Conservation (phyloP, 495 filamentous ascomycete species). For the Talaromyces thailandensis region DNA sequence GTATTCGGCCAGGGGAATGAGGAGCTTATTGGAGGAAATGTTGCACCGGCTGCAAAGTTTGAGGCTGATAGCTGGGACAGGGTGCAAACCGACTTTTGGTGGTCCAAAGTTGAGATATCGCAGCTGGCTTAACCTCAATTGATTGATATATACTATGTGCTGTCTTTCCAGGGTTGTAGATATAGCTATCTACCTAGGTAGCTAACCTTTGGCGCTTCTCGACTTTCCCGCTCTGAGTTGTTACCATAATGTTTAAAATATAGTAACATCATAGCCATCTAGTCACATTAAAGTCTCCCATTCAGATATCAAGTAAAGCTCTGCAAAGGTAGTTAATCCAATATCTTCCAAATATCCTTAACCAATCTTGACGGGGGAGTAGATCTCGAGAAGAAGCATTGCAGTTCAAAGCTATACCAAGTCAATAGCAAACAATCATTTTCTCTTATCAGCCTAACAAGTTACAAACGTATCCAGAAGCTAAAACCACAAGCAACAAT, state of each 20-base stretch:
- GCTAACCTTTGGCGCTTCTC: neutral
- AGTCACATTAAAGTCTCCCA: no score
- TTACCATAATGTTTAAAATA: neutral
- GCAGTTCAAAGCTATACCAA: no score
- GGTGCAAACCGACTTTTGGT: constrained; percentile 52
- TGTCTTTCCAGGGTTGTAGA: neutral
- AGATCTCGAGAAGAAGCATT: no score
- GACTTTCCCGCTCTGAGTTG: neutral
- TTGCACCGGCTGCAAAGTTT: constrained; percentile 34
- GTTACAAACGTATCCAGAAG: no score
- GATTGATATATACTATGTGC: neutral
- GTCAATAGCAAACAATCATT: no score
- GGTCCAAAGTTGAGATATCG: constrained; percentile 26
- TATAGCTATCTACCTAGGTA: neutral
- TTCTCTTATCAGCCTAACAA: no score
- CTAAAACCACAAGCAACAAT: neutral
- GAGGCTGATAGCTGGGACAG: constrained; percentile 33
- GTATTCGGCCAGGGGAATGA: constrained; percentile 57
- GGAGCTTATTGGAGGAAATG: constrained; percentile 37
- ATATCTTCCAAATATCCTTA: no score
- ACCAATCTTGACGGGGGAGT: no score
- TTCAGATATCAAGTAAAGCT: no score
- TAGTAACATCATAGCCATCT: neutral
- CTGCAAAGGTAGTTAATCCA: no score
- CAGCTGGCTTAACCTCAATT: constrained; percentile 15